Base-by-base conservation (phyloP, 306 rosid species). In the Citrullus colocynthis region DNA sequence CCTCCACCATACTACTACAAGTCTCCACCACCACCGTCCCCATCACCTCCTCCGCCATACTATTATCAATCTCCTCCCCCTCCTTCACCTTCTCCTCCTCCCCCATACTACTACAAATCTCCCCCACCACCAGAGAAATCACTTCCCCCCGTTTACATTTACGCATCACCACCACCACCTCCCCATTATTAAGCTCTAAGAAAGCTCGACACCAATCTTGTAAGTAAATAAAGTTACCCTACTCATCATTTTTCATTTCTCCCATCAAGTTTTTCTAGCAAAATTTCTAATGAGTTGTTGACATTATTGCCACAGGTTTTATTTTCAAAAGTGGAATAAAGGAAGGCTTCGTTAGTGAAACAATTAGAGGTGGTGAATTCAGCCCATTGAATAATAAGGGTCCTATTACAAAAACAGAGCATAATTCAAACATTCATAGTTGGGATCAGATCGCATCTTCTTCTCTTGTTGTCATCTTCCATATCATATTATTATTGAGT, bases 161-260 rank as follows among this genome's bases (percentile, higher is more conserved):
- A 89, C 64, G 86, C 82, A 42, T 85, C 91, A 2, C 97, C 93
- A 0, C 93, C 93, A 0, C 93, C 96, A 4, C 93, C 96, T 14
- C 91, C 96, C 13, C 77, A 82, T 75, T 86, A 83, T 78, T 94
- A 89, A 81, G 87, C 57, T 49, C 48, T 9, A 34, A 30, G 15
- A 54, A 67, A 32, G 7, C 61, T 84, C 57, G 13, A 78, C 45
- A 71, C 78, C 76, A 72, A 83, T 89, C 85, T 85, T 82, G 98
- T 95, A 87, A 89, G 98, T 87, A 56, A 39, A 58, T 7, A n/a
- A 12, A 21, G 16, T 9, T 36, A 59, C 70, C 37, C 30, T 9
- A 67, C n/a, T 63, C 9, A 15, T 32, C 24, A 18, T 37, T 34
- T 60, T 79, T 13, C 6, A 30, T 4, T 44, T 28, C 5, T 48